Evolutionary conservation across 768 basidiomycete species (phyloP).

Genomic region (Terana coerulea): DNA sequence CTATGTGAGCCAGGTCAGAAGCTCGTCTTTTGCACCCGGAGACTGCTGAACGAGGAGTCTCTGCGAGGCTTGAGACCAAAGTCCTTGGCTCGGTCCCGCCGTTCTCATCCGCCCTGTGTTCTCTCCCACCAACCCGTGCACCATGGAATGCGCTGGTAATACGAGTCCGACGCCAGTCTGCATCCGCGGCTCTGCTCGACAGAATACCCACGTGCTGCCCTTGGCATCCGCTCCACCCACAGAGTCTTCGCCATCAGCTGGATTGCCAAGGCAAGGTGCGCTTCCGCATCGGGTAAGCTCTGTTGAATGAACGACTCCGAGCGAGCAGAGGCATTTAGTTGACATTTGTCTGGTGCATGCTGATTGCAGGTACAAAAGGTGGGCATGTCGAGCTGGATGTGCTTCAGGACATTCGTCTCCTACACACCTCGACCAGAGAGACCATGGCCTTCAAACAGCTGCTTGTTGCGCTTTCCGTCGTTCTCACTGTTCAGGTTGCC

Average conservation of each 20-base stretch:
- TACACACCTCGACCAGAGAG: background rate
- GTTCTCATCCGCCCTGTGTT: background rate
- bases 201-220: background rate
- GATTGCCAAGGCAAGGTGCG: too few species aligned
- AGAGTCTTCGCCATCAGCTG: background rate
- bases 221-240: background rate
- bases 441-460: conserved; percentile 9
- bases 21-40: background rate
- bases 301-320: background rate
- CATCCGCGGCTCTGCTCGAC: background rate
- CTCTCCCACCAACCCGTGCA: background rate
- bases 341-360: background rate
- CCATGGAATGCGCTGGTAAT: too few species aligned
- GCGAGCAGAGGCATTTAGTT: background rate
- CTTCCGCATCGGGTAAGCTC: background rate
- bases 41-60: background rate
- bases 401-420: conserved; percentile 2
- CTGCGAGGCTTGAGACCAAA: background rate
- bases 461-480: background rate
- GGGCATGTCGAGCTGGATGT: background rate
- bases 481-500: background rate
- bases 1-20: background rate
- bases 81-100: background rate
- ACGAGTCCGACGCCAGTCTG: background rate
- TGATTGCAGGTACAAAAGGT: background rate